These are phyloP conservation scores for Bretziella fagacearum DNA, from an alignment of 2,329 filamentous ascomycete species.

Conservation along the genomic window DNA sequence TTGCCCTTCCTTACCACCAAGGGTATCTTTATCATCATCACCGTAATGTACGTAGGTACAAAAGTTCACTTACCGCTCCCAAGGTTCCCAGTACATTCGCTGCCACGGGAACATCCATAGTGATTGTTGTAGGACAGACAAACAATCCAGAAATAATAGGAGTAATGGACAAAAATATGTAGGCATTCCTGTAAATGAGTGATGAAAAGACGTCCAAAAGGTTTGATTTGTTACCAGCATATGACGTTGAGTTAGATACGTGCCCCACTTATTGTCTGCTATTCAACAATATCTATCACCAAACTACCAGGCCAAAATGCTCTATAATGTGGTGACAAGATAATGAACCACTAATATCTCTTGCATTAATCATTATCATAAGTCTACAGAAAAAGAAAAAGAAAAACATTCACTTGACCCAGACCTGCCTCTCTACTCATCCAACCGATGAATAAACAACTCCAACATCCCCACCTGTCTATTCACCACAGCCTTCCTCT, in stretches of 20 bases:
- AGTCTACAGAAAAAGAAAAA: background rate
- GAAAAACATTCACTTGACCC: background rate
- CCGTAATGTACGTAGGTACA: too few relatives aligned
- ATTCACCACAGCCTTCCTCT: conserved; percentile 39
- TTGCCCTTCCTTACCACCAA: too few relatives aligned
- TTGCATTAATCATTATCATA: background rate
- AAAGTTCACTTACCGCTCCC: conserved; percentile 37
- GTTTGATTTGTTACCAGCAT: background rate
- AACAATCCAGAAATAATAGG: too few relatives aligned
- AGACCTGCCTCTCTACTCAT: conserved; percentile 16
- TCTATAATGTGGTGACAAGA: background rate
- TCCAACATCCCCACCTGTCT: conserved; percentile 51
- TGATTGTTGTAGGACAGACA: too few relatives aligned
- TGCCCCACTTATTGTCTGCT: background rate
- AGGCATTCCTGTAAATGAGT: background rate
- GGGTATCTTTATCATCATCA: too few relatives aligned
- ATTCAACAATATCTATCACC: background rate
- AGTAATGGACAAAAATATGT: too few relatives aligned
- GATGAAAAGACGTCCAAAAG: background rate
- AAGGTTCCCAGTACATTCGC: conserved; percentile 43
- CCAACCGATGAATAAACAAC: conserved; percentile 35
- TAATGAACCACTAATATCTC: background rate
- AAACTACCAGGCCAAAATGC: too few relatives aligned
- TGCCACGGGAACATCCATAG: conserved; percentile 38
- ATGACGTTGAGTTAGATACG: too few relatives aligned